These are phyloP conservation scores for Melaleuca quinquenervia DNA, from an alignment of 345 rosid species.

Conservation along the genomic window DNA sequence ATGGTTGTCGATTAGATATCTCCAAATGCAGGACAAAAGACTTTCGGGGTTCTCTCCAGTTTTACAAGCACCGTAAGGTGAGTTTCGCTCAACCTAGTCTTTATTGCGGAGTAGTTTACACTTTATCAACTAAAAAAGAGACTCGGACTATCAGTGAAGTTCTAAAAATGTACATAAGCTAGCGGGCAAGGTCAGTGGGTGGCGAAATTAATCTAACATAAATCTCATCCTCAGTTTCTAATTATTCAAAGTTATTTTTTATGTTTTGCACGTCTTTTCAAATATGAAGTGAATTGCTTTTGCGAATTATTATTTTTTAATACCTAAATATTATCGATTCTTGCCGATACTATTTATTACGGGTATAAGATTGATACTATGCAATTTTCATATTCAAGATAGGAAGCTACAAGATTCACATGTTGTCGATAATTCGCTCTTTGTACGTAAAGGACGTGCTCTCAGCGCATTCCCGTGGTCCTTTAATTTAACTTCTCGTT, in stretches of 20 bases:
- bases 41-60: not conserved
- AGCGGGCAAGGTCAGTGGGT: too few relatives aligned
- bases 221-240: too few relatives aligned
- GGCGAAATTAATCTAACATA: too few relatives aligned
- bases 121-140: not conserved
- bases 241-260: too few relatives aligned
- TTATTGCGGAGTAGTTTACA: not conserved
- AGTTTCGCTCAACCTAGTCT: not conserved
- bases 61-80: not conserved
- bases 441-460: not conserved
- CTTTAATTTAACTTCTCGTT: too few relatives aligned
- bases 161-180: too few relatives aligned
- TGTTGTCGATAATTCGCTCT: not conserved
- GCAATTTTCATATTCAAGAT: not conserved
- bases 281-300: too few relatives aligned
- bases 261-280: too few relatives aligned
- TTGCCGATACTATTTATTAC: not conserved
- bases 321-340: not conserved
- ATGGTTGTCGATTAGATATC: fast-evolving
- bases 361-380: not conserved
- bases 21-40: not conserved
- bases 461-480: not conserved
- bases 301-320: too few relatives aligned
- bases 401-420: not conserved
- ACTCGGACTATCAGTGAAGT: not conserved